phyloP scores from a whole-genome alignment of 306 rosid genomes.

The Ormosia emarginata region DNA sequence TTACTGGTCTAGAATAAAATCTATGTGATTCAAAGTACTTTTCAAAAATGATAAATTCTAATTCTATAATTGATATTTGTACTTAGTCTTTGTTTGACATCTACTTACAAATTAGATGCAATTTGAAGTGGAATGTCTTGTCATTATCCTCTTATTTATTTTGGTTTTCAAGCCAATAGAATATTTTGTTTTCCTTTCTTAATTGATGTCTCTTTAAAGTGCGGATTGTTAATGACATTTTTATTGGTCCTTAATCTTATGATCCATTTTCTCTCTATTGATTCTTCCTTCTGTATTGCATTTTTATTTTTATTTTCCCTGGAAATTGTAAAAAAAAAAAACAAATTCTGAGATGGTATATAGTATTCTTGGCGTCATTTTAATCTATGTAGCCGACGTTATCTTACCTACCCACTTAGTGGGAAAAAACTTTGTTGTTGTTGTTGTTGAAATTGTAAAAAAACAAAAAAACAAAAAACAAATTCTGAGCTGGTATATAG shows the following conservation, averaged over 20 bases:
- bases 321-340: too few species aligned
- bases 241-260: not conserved
- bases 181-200: not conserved
- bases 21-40: too few species aligned
- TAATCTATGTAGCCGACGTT: too few species aligned
- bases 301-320: not conserved
- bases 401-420: too few species aligned
- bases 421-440: too few species aligned
- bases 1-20: too few species aligned
- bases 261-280: not conserved
- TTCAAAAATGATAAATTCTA: too few species aligned
- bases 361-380: too few species aligned
- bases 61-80: too few species aligned
- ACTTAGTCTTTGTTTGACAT: not conserved
- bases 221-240: constrained; percentile 8
- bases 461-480: not conserved
- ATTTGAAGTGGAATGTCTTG: not conserved
- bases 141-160: not conserved
- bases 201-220: not conserved
- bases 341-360: too few species aligned
- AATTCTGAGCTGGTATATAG: not conserved
- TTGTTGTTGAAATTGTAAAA: not conserved
- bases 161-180: not conserved
- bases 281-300: not conserved
- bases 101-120: not conserved